phyloP scores from a whole-genome alignment of 176 grass and related monocot genomes.

The sorghum (Sorghum bicolor) region Sorghum_bicolor_NCBIv3 NC_012870.2:76925501-76926000 shows the following conservation, averaged over 20 bases:
- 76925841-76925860: no score
- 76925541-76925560: not conserved
- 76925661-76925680: not conserved
- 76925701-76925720: not conserved
- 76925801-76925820: not conserved
- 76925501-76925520: not conserved
- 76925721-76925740: not conserved
- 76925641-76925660: not conserved
- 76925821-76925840: no score
- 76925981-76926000: no score
- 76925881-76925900: no score
- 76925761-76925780: not conserved
- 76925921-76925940: no score
- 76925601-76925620: not conserved
- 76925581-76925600: not conserved
- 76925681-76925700: not conserved
- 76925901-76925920: no score
- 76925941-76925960: no score
- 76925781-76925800: not conserved
- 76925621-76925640: not conserved
- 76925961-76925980: no score
- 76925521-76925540: not conserved
- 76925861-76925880: no score
- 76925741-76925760: not conserved
- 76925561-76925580: not conserved